These are phyloP conservation scores for Amanita thiersii DNA, from an alignment of 768 basidiomycete species.

Conservation along the genomic window DNA sequence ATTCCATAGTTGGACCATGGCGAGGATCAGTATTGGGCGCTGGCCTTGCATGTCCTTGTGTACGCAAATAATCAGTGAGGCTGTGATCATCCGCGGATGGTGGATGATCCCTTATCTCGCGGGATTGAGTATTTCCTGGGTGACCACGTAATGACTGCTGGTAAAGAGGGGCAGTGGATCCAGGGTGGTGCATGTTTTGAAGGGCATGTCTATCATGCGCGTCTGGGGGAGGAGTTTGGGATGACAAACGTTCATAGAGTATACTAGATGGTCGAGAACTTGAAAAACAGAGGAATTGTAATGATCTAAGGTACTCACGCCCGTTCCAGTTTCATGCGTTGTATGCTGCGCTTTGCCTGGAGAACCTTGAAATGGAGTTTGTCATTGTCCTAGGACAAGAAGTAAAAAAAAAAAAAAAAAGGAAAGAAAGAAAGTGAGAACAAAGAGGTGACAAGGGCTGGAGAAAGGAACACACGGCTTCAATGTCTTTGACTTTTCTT, in stretches of 20 bases:
- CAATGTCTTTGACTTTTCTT: slow-evolving; percentile 82
- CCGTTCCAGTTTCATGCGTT: slow-evolving; percentile 81
- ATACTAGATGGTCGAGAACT: slow-evolving; percentile 31
- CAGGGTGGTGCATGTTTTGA: slow-evolving; percentile 22
- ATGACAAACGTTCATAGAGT: slow-evolving; percentile 69
- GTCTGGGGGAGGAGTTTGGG: slow-evolving; percentile 49
- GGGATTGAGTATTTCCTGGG: slow-evolving; percentile 24
- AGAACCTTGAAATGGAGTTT: slow-evolving; percentile 77
- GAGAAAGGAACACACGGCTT: slow-evolving; percentile 48
- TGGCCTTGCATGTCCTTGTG: slow-evolving; percentile 39
- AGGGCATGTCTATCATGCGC: slow-evolving; percentile 30
- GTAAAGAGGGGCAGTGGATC: slow-evolving; percentile 27
- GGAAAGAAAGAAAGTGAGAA: slow-evolving; percentile 7
- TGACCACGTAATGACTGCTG: slow-evolving; percentile 25
- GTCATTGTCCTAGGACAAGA: slow-evolving; percentile 68
- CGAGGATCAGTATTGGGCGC: slow-evolving; percentile 41
- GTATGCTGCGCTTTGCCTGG: slow-evolving; percentile 73
- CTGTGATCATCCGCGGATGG: slow-evolving; percentile 39
- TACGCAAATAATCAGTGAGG: slow-evolving; percentile 40
- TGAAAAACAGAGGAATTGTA: slow-evolving; percentile 12
- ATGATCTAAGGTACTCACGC: slow-evolving; percentile 50
- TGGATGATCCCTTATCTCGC: slow-evolving; percentile 31
- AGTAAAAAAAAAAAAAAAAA: slow-evolving; percentile 6
- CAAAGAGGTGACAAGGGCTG: slow-evolving; percentile 8
- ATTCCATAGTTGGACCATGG: slow-evolving; percentile 40